These are phyloP conservation scores for Backusella westeae DNA, from an alignment of 192 early-diverging fungal genomes.

Conservation along the genomic window DNA sequence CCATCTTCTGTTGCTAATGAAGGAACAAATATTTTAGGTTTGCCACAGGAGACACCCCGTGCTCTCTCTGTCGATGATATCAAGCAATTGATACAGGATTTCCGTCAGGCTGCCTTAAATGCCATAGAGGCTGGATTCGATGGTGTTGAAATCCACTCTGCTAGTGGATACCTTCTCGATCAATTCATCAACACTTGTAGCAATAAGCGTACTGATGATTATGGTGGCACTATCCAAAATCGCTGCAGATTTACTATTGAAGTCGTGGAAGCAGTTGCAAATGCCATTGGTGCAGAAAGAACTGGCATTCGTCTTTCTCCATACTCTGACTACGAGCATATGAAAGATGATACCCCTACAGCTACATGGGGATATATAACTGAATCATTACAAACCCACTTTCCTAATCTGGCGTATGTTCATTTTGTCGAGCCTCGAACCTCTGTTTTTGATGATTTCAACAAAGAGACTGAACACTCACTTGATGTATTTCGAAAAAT, in stretches of 20 bases:
- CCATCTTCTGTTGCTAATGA: constrained; percentile 19
- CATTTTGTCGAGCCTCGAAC: constrained; percentile 32
- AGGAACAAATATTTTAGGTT: constrained; percentile 1
- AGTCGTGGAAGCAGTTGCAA: constrained; percentile 17
- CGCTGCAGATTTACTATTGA: constrained; percentile 29
- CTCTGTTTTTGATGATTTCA: constrained; percentile 31
- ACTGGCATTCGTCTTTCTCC: constrained; percentile 35
- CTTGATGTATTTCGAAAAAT: constrained; percentile 5
- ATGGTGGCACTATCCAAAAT: constrained; percentile 28
- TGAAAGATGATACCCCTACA: constrained; percentile 23
- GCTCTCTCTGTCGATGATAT: constrained; percentile 12
- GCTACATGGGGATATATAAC: constrained; percentile 29
- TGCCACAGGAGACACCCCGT: constrained; percentile 11
- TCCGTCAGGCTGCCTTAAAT: constrained; percentile 52
- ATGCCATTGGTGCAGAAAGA: constrained; percentile 21
- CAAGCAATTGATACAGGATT: neutral
- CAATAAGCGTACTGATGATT: constrained; percentile 67
- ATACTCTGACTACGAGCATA: constrained; percentile 23
- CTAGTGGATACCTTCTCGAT: constrained; percentile 87
- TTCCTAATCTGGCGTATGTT: constrained; percentile 33
- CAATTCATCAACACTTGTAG: constrained; percentile 76
- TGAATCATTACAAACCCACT: constrained; percentile 19
- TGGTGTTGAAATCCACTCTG: constrained; percentile 22
- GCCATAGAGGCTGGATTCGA: constrained; percentile 31
- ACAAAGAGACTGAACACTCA: neutral